Conservation (phyloP, 768 basidiomycete species). For the Amyloporia xantha region DNA sequence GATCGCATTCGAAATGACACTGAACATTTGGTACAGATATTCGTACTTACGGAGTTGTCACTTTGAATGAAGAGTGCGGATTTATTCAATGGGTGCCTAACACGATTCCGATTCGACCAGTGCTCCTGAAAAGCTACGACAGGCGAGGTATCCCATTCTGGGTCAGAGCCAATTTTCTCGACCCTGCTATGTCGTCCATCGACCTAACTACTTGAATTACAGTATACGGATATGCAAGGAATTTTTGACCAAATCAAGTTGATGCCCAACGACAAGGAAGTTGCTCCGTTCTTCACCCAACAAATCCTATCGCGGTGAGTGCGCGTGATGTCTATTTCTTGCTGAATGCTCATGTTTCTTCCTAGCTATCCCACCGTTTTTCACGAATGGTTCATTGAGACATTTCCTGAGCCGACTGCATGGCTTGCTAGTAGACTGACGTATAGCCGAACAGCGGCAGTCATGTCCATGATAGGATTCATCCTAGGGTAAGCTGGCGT, state of each 20-base stretch:
- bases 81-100: constrained; percentile 99
- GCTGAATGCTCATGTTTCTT: not conserved
- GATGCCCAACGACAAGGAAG: constrained; percentile 36
- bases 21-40: constrained; percentile 63
- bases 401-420: constrained; percentile 92
- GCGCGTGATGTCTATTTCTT: too few species aligned
- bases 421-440: constrained; percentile 88
- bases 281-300: constrained; percentile 41
- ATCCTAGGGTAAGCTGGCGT: constrained; percentile 79
- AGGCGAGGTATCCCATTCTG: constrained; percentile 38
- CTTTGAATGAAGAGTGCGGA: constrained; percentile 95
- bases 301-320: constrained; percentile 51
- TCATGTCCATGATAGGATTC: constrained; percentile 98
- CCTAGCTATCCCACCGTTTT: constrained; percentile 80
- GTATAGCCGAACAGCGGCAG: constrained; percentile 86
- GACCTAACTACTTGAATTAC: not conserved
- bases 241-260: constrained; percentile 47
- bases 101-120: constrained; percentile 73
- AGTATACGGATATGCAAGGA: constrained; percentile 42
- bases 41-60: constrained; percentile 97
- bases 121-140: constrained; percentile 66
- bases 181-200: too few species aligned
- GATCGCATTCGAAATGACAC: too few species aligned
- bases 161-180: constrained; percentile 33
- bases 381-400: constrained; percentile 96